Evolutionary conservation across 1,139 yeast species (phyloP), one percentile per base, ranked within the genome.

Genomic region (Yamadazyma dushanensis): DNA sequence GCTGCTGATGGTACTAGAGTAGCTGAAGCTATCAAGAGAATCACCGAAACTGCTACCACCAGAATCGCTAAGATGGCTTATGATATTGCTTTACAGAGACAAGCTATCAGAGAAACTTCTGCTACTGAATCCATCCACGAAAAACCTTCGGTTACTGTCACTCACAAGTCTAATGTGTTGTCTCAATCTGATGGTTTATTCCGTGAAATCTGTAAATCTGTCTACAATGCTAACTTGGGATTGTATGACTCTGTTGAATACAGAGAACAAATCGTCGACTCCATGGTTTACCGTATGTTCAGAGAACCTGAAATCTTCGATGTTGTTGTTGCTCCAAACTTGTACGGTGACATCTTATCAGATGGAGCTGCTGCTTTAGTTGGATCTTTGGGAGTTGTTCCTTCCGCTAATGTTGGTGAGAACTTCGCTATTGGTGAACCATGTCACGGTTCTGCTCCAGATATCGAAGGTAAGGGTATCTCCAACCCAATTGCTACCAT

Each of bases 311-410:
- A 89, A 58, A 82, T 85, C 59, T 92, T 92, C 55, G 98, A 92
- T 57, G 98, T 94, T 40, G 94, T 92, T 27, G 98, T 92, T 37
- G 98, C 97, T 43, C 98, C 98, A 55, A 92, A 94, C 75, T 76
- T 92, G 61, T 92, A 92, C 63, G 98, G 98, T 61, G 98, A 92
- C 63, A 89, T 92, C 51, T 73, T 94, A 52, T 85, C 96, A 50
- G 98, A 92, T 59, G 98, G 98, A 64, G 98, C 98, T 39, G 98
- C 98, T 53, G 98, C 98, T 18, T 77, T 92, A 43, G 98, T 92
- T 31, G 98, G 98, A 35, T 92, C 98, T 21, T 78, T 92, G 47
- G 98, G 98, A 58, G 96, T 92, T 41, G 97, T 94, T 43, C 98
- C 98, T 53, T 84, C 95, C 39, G 97, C 97, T 47, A 92, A 92